Evolutionary conservation across 1,139 yeast species (phyloP).

Genomic region (Waltiozyma sp.): DNA sequence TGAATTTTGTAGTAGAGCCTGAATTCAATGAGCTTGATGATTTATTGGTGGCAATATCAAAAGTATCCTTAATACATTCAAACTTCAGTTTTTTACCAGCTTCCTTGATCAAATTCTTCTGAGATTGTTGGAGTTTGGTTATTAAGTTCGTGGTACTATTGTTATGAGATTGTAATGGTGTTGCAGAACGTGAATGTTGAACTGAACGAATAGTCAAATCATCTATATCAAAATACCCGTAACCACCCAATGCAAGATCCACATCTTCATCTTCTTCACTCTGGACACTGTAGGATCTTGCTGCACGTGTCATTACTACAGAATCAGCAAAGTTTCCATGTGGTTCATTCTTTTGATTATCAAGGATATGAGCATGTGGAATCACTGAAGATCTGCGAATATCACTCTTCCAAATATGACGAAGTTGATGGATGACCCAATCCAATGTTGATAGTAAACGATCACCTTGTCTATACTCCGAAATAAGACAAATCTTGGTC

Average conservation of each 20-base stretch:
- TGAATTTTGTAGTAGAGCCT: not conserved
- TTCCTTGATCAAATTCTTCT: not conserved
- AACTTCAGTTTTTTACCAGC: not conserved
- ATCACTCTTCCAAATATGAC: constrained; percentile 30
- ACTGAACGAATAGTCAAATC: constrained; percentile 31
- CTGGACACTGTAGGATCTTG: constrained; percentile 14
- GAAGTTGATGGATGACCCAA: constrained; percentile 47
- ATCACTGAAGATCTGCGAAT: constrained; percentile 21
- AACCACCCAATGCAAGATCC: constrained; percentile 45
- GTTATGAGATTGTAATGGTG: constrained; percentile 11
- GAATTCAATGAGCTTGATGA: not conserved
- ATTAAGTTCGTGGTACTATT: constrained; percentile 11
- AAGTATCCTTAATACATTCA: not conserved
- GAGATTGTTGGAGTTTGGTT: not conserved
- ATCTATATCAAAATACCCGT: constrained; percentile 67
- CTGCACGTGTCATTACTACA: constrained; percentile 14
- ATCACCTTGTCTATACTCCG: constrained; percentile 66
- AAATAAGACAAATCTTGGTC: constrained; percentile 51
- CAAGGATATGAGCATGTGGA: constrained; percentile 23
- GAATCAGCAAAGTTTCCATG: constrained; percentile 8
- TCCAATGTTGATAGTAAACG: constrained; percentile 54
- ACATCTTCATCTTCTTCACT: constrained; percentile 13
- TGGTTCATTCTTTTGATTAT: constrained; percentile 9
- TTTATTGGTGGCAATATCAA: not conserved
- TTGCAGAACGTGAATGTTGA: constrained; percentile 14